These are phyloP conservation scores for Prasinococcaceae sp. DNA, from an alignment of 139 green algal species.

Conservation along the genomic window DNA sequence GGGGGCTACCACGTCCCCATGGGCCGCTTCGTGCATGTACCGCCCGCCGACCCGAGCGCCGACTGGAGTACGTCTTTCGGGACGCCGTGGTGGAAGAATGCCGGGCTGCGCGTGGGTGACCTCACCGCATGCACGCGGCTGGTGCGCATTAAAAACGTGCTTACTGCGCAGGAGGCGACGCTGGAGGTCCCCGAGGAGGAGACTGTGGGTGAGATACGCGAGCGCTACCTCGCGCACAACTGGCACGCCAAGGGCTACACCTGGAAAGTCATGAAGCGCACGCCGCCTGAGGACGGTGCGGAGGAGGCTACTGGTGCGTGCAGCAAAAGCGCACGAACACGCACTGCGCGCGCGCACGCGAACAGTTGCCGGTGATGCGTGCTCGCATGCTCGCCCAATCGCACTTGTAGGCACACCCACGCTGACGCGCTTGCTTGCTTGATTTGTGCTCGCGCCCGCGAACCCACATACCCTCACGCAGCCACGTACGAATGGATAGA, in stretches of 20 bases:
- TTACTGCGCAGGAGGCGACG: conserved; percentile 49
- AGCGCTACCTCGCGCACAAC: conserved; percentile 56
- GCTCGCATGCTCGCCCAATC: not conserved
- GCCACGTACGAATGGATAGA: conserved; percentile 12
- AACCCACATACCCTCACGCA: not conserved
- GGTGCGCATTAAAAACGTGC: conserved; percentile 69
- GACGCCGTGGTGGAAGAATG: conserved; percentile 49
- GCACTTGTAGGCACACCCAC: conserved; percentile 21
- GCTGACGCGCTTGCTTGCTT: no score
- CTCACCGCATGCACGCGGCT: conserved; percentile 21
- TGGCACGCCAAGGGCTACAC: conserved; percentile 55
- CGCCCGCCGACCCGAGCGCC: conserved; percentile 32
- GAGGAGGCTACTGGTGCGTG: not conserved
- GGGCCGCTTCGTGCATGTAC: conserved; percentile 51
- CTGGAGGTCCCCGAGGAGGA: conserved; percentile 43
- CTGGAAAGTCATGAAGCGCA: conserved; percentile 42
- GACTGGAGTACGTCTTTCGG: conserved; percentile 41
- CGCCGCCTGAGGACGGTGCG: not conserved
- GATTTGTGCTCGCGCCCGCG: no score
- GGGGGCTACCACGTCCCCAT: conserved; percentile 30
- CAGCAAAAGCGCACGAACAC: not conserved
- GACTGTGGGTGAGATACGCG: conserved; percentile 48
- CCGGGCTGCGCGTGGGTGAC: conserved; percentile 24
- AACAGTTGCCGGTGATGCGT: not conserved
- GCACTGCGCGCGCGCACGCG: not conserved